phyloP scores from a whole-genome alignment of 169 alveolate species.

The Toxoplasma gondii region DNA sequence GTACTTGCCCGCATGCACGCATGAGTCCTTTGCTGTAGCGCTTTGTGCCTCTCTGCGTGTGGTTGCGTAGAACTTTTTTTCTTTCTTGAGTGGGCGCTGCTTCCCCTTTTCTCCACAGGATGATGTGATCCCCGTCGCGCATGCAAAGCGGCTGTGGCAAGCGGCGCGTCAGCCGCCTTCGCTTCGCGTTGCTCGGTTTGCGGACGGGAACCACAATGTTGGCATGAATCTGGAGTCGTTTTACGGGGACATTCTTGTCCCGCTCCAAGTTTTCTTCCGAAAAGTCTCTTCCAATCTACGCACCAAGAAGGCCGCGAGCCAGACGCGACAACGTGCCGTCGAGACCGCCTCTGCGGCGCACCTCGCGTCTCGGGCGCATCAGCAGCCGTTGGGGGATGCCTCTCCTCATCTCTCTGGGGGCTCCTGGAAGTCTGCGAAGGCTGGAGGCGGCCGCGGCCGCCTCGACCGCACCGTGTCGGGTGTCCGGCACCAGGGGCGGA shows the following conservation, averaged over 20 bases:
- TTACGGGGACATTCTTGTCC: constrained; percentile 26
- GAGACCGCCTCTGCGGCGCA: constrained; percentile 4
- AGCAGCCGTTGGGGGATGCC: neutral
- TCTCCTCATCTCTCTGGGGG: neutral
- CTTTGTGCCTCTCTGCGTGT: too few relatives aligned
- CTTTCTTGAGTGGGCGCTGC: neutral
- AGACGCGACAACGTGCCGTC: constrained; percentile 7
- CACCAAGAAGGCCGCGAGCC: neutral
- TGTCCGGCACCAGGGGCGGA: too few relatives aligned
- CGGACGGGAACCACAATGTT: constrained; percentile 8
- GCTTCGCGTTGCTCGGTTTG: constrained; percentile 32
- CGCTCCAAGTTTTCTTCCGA: constrained; percentile 9
- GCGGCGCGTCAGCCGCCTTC: constrained; percentile 18
- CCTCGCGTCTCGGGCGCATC: neutral
- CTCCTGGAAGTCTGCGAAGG: neutral
- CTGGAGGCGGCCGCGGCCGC: too few relatives aligned
- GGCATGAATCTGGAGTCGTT: neutral
- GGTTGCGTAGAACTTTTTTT: neutral
- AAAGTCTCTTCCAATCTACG: constrained; percentile 15
- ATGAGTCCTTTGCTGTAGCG: too few relatives aligned
- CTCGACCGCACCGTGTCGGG: too few relatives aligned
- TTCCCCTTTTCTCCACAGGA: constrained; percentile 8
- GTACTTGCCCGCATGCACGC: too few relatives aligned
- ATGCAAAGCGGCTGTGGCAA: constrained; percentile 11
- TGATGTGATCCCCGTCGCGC: constrained; percentile 37